Base-by-base conservation (phyloP, 148 eudicot genomes). In the Euryodendron excelsum region DNA sequence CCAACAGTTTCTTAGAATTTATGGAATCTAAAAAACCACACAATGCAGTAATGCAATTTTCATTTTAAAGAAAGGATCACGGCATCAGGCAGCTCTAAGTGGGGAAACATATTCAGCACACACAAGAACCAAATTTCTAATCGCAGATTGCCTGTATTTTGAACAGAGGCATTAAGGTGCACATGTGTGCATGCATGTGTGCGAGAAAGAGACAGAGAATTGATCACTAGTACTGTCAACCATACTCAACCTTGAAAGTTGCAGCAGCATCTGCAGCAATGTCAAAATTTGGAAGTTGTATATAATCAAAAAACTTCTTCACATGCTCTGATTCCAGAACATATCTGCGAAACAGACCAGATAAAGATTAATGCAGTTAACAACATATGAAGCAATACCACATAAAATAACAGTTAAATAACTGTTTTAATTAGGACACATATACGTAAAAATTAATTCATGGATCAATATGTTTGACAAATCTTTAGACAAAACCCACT, bases 211-310 rank as follows among this genome's bases (percentile, higher is more conserved):
- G 37, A 28, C 12, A 25, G 20, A 33, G 13, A 8, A 13, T 1
- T 71, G 36, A 67, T 67, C 18, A 27, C 30, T 27, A 74, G 20
- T 59, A 48, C 37, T 52, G 55, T 76, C 58, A 79, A 80, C 18
- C 44, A 52, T 59, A 72, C 75, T 66, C 61, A 81, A 93, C 99
- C 99, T 96, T 96, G 81, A 93, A 95, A 65, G 97, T 93, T 52
- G 97, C 97, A 76, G 94, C 94, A 78, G 98, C 98, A 90, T 95
- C 97, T 11, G 99, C 97, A 81, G 99, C 93, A 77, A 96, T 90
- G 85, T 93, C 98, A 84, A 96, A 96, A 86, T 93, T 96, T 79
- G 98, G 99, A 58, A 96, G 92, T 77, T 96, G 97, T 60, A 96
- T 96, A 74, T 85, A 91, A 70, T 87, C 89, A 69, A 96, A 93